Base-by-base conservation (phyloP, 73 alveolate species). In the Uronychia setigera region DNA sequence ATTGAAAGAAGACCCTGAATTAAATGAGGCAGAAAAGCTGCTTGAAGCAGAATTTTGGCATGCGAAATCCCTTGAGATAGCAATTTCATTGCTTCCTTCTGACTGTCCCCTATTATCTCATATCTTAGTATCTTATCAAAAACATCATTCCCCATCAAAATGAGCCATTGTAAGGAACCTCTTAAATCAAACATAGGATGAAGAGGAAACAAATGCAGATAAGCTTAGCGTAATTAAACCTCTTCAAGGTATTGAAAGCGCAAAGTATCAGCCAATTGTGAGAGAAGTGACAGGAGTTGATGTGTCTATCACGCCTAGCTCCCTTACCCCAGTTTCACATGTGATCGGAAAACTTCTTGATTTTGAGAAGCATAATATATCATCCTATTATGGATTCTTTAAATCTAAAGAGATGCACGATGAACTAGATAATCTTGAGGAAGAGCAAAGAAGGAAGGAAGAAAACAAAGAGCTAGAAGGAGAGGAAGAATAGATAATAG, bases 101-200 rank as follows among this genome's bases (percentile, higher is more conserved):
- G 91, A 85, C 79, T 85, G 91, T 76, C 91, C 91, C 0, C 76
- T 85, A 14, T 76, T 85, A 29, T 74, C 76, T 58, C 91, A 85
- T 77, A 86, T 85, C 29, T 46, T 85, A 0, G n/a, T 85, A 29
- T 74, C 85, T 57, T 85, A 85, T 32, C 79, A 85, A 57, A 85
- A 85, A 60, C 91, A 85, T 59, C 91, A 85, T 77, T 85, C 95
- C 0, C 95, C 95, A 19, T 87, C 95, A 25, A 74, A 85, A 32
- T 57, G 35, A 46, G 46, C 81, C 26, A 89, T 89, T 31, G 75
- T 13, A 32, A 33, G 35, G 1, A 26, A 1, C 81, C 11, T n/a
- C 13, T 85, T 0, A 75, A 5, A 0, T 13, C 26, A 11, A n/a
- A 26, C 28, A 5, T 76, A 85, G 91, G 85, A 83, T 85, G 92